A percentile compares a stretch with the other conserved stretches of the same genome.
phyloP scores from a whole-genome alignment of 495 filamentous ascomycete species.

The Amphirosellinia nigrospora region DNA sequence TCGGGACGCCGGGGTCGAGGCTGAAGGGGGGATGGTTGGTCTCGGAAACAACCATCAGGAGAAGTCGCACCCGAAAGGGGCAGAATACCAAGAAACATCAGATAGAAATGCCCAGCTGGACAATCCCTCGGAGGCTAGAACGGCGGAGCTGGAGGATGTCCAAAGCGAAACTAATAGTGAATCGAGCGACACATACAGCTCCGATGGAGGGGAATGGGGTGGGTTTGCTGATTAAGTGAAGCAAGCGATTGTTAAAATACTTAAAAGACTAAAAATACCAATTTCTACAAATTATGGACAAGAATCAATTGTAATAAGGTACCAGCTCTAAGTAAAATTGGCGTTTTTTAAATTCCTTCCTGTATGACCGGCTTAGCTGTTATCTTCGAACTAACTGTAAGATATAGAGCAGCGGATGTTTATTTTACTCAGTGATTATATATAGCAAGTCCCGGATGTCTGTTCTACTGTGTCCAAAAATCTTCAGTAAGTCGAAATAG shows the following conservation, averaged over 20 bases:
- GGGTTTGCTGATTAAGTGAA: conserved; percentile 53
- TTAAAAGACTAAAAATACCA: not conserved
- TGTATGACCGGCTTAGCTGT: too few species aligned
- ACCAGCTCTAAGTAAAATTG: too few species aligned
- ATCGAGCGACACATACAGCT: conserved; percentile 15
- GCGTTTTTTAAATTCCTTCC: not conserved
- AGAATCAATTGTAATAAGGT: not conserved
- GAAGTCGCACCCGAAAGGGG: not conserved
- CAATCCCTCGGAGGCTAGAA: not conserved
- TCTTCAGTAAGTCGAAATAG: too few species aligned
- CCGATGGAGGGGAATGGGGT: conserved; percentile 50
- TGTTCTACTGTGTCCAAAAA: too few species aligned
- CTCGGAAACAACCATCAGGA: not conserved
- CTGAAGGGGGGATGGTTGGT: not conserved
- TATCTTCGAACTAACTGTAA: too few species aligned
- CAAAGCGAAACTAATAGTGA: not conserved
- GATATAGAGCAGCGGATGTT: too few species aligned
- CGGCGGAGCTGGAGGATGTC: not conserved
- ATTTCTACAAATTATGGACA: not conserved
- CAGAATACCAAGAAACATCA: not conserved
- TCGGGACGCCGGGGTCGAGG: conserved; percentile 39
- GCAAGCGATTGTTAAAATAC: not conserved
- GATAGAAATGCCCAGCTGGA: not conserved
- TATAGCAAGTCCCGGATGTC: too few species aligned
- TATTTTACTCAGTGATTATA: too few species aligned